Evolutionary conservation across 768 basidiomycete genomes (phyloP), one percentile per base, ranked within the genome.

Genomic region (Suillus spraguei): DNA sequence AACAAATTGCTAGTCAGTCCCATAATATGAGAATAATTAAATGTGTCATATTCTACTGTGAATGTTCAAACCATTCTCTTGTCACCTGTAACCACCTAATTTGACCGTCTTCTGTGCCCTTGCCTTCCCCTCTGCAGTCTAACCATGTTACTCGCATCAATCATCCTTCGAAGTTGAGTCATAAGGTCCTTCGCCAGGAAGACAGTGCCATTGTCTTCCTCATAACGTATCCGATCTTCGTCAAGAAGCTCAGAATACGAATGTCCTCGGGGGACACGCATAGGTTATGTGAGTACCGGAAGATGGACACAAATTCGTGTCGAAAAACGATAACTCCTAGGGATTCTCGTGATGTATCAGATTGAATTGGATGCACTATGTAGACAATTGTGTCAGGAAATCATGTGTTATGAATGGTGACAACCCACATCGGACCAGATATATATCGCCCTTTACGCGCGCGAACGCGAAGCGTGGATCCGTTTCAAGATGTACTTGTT

Each of bases 231-330:
- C 50, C 80, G 74, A 28, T 74, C 74, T 9, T 82, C 81, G 35
- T 82, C 78, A 46, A 88, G 83, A 35, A 74, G 68, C 69, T 87
- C 82, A 88, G 73, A 61, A 88, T 80, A 63, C 75, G 77, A 16
- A 88, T 79, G 59, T 76, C 74, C 20, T 65, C 65, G 11, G 74
- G 71, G 39, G 67, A 69, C 0, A 76, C 58, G 22, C 85, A 80
- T 2, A 79, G 66, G 14, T 84, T 82, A 64, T 87, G 82, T 1
- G 74, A 74, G 62, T 85, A 82, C 44, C 87, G 85, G 68, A 88
- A 88, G 59, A 88, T 88, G 66, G 83, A 83, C 71, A 84, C 83
- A 66, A 87, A 87, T 72, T 88, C 87, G 69, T 88, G 85, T 20
- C 69, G 67, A 63, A 76, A 76, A 59, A 76, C 46, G 36, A 70